Conservation (phyloP, 2,329 filamentous ascomycete genomes). For the Aspergillus neoniger region DNA sequence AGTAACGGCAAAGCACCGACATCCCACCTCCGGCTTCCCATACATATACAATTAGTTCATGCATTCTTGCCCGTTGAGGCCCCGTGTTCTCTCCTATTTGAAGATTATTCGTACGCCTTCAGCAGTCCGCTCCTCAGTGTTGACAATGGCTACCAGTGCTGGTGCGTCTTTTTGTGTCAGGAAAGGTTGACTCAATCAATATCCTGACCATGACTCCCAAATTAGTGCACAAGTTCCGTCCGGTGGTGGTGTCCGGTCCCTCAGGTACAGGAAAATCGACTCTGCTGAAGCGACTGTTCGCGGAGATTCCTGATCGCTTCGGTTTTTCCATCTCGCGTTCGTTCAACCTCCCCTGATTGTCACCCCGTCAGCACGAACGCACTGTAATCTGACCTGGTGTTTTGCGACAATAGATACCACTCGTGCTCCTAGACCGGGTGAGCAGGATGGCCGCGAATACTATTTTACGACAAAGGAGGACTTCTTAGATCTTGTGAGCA, state of each 20-base stretch:
- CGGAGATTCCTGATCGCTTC: constrained; percentile 45
- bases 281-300: constrained; percentile 45
- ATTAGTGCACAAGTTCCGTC: constrained; percentile 36
- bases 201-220: neutral
- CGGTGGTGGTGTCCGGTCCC: constrained; percentile 46
- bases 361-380: no score
- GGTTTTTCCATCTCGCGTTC: constrained; percentile 45
- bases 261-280: constrained; percentile 48
- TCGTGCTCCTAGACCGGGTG: constrained; percentile 71
- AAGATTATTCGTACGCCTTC: constrained; percentile 5
- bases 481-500: constrained; percentile 68
- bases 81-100: neutral
- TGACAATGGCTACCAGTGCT: constrained; percentile 29
- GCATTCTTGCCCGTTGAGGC: constrained; percentile 14
- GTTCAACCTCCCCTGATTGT: constrained; percentile 14
- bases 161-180: constrained; percentile 19
- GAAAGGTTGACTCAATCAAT: neutral
- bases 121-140: constrained; percentile 5
- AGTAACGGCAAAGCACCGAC: neutral
- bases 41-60: constrained; percentile 18
- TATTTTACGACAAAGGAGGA: constrained; percentile 69
- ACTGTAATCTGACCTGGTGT: neutral
- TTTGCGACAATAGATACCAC: constrained; percentile 67
- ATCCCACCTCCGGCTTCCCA: constrained; percentile 6
- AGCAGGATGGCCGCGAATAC: constrained; percentile 77